Evolutionary conservation across 805 yeast genomes (phyloP), one percentile per base, ranked within the genome.

Genomic region (Saturnispora hagleri): DNA sequence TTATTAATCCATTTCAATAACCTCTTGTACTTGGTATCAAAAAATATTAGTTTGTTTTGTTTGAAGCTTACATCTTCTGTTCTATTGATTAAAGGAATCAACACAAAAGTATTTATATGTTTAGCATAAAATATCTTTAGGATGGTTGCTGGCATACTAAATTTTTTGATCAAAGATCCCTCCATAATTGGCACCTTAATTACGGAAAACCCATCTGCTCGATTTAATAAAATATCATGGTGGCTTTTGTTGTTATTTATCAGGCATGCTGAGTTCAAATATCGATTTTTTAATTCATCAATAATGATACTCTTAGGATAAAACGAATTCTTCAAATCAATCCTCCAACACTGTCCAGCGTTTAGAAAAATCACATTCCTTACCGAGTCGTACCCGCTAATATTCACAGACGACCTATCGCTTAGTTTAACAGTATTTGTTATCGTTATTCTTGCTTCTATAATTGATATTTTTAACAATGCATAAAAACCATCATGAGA

Each of bases 291-390:
- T 15, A 26, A 43, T 17, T 62, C 68, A 13, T 61, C 52, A 4
- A 65, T 58, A 51, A 58, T 51, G 12, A 68, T 61, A 20, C 61
- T 53, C 17, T 55, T 54, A 0, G 71, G 69, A 50, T 50, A 64
- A 10, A 36, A 33, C 0, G 69, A 65, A 5, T 28, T 43, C 0
- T 26, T 36, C 12, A 58, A 35, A 49, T 62, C 62, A 3, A 68
- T 36, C 34, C 56, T 61, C 69, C 71, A 68, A 3, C 66, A 44
- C 1, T 55, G 55, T 34, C 59, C 62, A 1, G 63, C 53, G 3
- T 55, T 36, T 3, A 69, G 47, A 44, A 57, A 63, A 17, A 58
- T 45, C 3, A 46, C 26, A 1, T 31, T 17, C 2, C 43, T n/a
- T 22, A 42, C 42, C 7, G 31, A 28, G 10, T 46, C 44, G 5